phyloP scores from a whole-genome alignment of 352 stramenopile genomes.

The Globisporangium camurandrum region DNA sequence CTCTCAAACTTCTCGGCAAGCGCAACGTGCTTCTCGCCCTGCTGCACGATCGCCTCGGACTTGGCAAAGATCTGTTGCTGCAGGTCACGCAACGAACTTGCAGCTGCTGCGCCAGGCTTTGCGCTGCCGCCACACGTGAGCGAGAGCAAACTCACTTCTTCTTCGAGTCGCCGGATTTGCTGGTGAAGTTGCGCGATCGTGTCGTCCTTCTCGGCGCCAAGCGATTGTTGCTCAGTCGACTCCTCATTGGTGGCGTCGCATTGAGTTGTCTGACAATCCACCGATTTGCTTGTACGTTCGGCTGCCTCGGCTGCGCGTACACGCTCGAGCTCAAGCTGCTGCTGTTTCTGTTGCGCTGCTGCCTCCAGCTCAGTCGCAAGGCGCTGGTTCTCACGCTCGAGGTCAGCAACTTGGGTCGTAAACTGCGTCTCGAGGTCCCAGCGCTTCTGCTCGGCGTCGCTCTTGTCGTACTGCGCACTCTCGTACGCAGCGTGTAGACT shows the following conservation, averaged over 20 bases:
- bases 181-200: constrained; percentile 23
- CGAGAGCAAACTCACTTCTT: constrained; percentile 42
- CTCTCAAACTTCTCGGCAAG: constrained; percentile 37
- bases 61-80: constrained; percentile 71
- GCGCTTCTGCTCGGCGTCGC: constrained; percentile 16
- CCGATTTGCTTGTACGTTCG: background rate
- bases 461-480: constrained; percentile 20
- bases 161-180: constrained; percentile 35
- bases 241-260: constrained; percentile 30
- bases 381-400: constrained; percentile 19
- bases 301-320: background rate
- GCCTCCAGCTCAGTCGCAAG: constrained; percentile 6
- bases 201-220: too few species aligned
- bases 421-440: constrained; percentile 15
- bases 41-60: constrained; percentile 60
- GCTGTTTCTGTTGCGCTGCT: too few species aligned
- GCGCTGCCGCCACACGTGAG: constrained; percentile 14
- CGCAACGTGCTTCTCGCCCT: constrained; percentile 62
- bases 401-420: constrained; percentile 18
- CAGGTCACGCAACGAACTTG: constrained; percentile 30
- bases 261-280: constrained; percentile 13
- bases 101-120: constrained; percentile 18
- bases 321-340: background rate
- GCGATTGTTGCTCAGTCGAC: constrained; percentile 20
- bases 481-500: constrained; percentile 28